Evolutionary conservation across 2,329 filamentous ascomycete species (phyloP).

Genomic region (Ceratocystiopsis brevicomis): DNA sequence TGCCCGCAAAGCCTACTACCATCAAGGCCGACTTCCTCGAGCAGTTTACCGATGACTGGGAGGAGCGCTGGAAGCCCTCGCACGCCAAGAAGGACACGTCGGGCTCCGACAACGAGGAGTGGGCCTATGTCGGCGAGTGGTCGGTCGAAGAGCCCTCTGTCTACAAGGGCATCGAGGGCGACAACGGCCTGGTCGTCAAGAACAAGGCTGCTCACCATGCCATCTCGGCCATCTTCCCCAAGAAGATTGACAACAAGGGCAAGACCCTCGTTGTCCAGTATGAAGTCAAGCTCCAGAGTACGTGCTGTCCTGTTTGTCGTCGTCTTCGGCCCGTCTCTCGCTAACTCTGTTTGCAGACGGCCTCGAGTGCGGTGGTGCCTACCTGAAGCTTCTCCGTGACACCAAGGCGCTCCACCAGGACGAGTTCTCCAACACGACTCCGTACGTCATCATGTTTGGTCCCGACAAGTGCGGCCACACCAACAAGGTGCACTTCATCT

Average conservation of each 20-base stretch:
- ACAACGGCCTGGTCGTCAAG: slow-evolving; percentile 96
- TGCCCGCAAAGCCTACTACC: slow-evolving; percentile 47
- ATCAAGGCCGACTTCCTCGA: slow-evolving; percentile 91
- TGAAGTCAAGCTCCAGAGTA: slow-evolving; percentile 97
- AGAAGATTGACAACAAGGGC: slow-evolving; percentile 91
- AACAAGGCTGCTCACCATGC: slow-evolving; percentile 95
- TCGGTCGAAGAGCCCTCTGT: slow-evolving; percentile 82
- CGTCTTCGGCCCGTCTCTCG: background rate
- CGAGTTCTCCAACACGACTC: slow-evolving; percentile 93
- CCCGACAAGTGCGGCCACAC: slow-evolving; percentile 98
- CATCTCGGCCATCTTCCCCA: slow-evolving; percentile 96
- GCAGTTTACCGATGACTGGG: slow-evolving; percentile 96
- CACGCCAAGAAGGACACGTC: slow-evolving; percentile 84
- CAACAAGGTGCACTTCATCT: slow-evolving; percentile 98
- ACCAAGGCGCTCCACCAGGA: slow-evolving; percentile 93
- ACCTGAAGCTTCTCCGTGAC: slow-evolving; percentile 96
- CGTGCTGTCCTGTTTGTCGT: slow-evolving; percentile 19
- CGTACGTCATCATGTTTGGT: slow-evolving; percentile 99
- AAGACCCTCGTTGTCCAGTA: slow-evolving; percentile 97
- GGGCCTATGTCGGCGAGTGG: slow-evolving; percentile 96
- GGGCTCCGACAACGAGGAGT: slow-evolving; percentile 69
- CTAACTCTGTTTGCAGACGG: slow-evolving; percentile 39
- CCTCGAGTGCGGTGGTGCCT: slow-evolving; percentile 93
- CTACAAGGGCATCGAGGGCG: slow-evolving; percentile 80
- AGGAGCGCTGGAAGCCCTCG: slow-evolving; percentile 80